Evolutionary conservation across 2,329 filamentous ascomycete species (phyloP), one percentile per base, ranked within the genome.

Genomic region (Aspergillus quadrilineatus): DNA sequence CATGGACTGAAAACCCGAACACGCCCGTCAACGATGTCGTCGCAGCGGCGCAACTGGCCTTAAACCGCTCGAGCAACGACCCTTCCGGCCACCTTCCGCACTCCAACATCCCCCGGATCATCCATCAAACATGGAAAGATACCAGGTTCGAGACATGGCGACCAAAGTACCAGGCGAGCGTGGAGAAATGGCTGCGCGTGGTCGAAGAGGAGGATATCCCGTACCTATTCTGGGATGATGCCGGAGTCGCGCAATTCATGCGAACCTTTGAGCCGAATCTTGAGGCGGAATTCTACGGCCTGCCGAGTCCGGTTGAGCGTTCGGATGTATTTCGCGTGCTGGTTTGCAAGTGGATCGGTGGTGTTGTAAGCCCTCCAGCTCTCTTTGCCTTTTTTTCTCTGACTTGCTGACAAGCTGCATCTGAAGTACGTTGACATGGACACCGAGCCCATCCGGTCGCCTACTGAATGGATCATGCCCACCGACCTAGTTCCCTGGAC

Each of bases 141-240:
- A 68, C 66, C 0, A 44, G 56, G 15, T 55, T 65, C 9, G 60
- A 67, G 41, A 63, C 62, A 3, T 73, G 68, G 69, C 60, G 67
- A 0, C 58, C 62, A 5, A 53, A 58, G n/a, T 61, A 67, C 4
- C 63, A 61, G 4, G 48, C 58, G 10, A 66, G 65, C 50, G 63
- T 67, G 2, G 69, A 72, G 47, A 60, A 57, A 50, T 73, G 70
- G 70, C 59, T 73, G 34, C 28, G 52, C 7, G 57, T 59, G 5
- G 63, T 64, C 2, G 58, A 64, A 6, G 51, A 60, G 4, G 59
- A 59, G 9, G 54, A 61, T 6, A 69, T 71, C 65, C 69, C 70
- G 1, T 73, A 72, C 44, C 64, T 73, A 42, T 58, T 73, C 14
- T 73, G 70, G 70, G 65, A 69, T 15, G 70, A 72, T 37, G 64